These are phyloP conservation scores for Eutypella sp. DNA, from an alignment of 2,329 filamentous ascomycete genomes.

Conservation along the genomic window DNA sequence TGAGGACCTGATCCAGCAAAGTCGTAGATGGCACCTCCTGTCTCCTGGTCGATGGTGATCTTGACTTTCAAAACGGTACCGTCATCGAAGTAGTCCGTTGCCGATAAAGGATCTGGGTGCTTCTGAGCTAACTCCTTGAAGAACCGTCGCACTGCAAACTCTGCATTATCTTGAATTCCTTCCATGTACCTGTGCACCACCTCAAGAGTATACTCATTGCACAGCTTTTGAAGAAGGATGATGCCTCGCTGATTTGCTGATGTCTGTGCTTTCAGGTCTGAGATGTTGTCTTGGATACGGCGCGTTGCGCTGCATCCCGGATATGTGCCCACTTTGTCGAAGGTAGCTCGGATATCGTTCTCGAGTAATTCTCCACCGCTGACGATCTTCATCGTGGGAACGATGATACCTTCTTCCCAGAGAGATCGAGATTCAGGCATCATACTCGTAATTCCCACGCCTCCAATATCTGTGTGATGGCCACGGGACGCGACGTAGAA, in stretches of 20 bases:
- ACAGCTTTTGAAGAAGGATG: constrained; percentile 21
- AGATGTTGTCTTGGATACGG: constrained; percentile 34
- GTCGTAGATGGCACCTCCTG: constrained; percentile 31
- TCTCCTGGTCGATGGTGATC: constrained; percentile 25
- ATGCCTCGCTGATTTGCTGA: constrained; percentile 35
- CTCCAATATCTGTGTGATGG: constrained; percentile 4
- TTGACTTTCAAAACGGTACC: constrained; percentile 30
- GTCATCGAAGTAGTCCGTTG: constrained; percentile 32
- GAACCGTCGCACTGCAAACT: constrained; percentile 16
- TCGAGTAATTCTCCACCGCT: constrained; percentile 30
- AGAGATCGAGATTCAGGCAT: constrained; percentile 33
- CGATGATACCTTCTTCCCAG: constrained; percentile 37
- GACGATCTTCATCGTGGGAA: constrained; percentile 30
- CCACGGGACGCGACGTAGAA: neutral
- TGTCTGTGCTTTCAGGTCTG: constrained; percentile 36
- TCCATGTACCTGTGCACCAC: constrained; percentile 31
- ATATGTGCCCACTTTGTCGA: constrained; percentile 25
- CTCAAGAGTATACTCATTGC: constrained; percentile 21
- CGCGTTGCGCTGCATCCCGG: constrained; percentile 30
- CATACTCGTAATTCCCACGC: constrained; percentile 31
- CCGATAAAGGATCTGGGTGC: constrained; percentile 15
- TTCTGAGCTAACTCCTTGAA: constrained; percentile 40
- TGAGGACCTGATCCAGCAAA: constrained; percentile 32
- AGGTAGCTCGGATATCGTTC: constrained; percentile 19
- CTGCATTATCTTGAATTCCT: constrained; percentile 34